Evolutionary conservation across 176 grass and related monocot genomes (phyloP).

Genomic region (Chrysopogon serrulatus): DNA sequence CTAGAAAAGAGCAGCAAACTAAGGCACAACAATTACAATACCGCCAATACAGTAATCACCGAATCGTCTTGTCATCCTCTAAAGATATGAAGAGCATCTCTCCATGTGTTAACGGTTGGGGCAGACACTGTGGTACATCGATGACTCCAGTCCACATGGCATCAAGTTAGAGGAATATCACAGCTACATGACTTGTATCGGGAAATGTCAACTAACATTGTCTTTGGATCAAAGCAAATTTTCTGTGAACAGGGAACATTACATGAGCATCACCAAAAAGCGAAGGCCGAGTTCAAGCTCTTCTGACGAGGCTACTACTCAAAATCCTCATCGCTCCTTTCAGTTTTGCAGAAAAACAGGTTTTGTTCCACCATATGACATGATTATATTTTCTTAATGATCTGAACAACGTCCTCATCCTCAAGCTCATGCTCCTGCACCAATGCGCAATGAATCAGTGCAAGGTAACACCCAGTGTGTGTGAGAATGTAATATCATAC

Average conservation of each 20-base stretch:
- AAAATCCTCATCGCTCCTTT: conserved; percentile 19
- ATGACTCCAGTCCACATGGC: neutral
- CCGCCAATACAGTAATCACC: neutral
- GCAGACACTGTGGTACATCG: neutral
- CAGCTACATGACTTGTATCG: conserved; percentile 5
- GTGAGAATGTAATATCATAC: neutral
- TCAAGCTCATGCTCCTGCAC: conserved; percentile 94
- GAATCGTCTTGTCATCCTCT: neutral
- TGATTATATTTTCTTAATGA: conserved; percentile 86
- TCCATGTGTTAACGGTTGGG: neutral
- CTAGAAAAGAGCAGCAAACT: neutral
- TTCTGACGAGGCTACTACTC: neutral
- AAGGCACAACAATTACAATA: neutral
- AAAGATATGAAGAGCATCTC: conserved; percentile 22
- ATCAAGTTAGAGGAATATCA: neutral
- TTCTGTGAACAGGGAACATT: neutral
- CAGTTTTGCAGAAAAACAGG: neutral
- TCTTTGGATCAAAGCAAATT: neutral
- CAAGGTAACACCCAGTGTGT: neutral
- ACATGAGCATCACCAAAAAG: neutral
- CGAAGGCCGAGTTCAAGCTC: neutral
- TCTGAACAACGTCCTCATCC: conserved; percentile 96
- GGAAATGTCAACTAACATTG: conserved; percentile 3
- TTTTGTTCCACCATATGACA: neutral
- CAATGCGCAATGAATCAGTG: neutral